Conservation (phyloP, 495 filamentous ascomycete species). For the Lasiosphaeris hirsuta region DNA sequence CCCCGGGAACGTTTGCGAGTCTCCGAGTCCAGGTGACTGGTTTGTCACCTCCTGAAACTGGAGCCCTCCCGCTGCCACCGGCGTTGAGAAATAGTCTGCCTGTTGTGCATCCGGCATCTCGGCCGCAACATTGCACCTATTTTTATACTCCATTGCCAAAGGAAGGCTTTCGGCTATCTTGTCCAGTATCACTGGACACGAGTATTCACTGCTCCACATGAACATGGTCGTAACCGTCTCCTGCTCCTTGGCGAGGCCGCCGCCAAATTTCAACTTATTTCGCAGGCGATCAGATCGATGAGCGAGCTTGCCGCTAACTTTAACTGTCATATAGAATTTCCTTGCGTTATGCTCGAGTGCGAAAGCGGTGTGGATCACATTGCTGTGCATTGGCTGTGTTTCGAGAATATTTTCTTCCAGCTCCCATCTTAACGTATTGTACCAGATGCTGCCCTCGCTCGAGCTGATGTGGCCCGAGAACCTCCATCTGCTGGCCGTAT, state of each 20-base stretch:
- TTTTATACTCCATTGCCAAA: constrained; percentile 24
- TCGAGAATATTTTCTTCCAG: constrained; percentile 29
- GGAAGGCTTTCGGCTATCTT: constrained; percentile 17
- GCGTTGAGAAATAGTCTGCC: no score
- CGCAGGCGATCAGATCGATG: constrained; percentile 3
- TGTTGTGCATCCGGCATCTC: constrained; percentile 18
- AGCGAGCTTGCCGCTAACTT: constrained; percentile 25
- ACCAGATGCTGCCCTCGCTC: not conserved
- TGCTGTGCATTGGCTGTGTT: constrained; percentile 24
- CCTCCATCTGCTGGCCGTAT: constrained; percentile 12
- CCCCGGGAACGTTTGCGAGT: not conserved
- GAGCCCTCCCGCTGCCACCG: no score
- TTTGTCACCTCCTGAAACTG: not conserved
- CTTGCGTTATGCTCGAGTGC: constrained; percentile 31
- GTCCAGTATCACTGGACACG: constrained; percentile 14
- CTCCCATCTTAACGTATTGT: constrained; percentile 27
- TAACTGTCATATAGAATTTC: constrained; percentile 32
- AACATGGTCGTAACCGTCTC: constrained; percentile 18
- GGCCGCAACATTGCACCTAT: constrained; percentile 19
- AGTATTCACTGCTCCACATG: constrained; percentile 16
- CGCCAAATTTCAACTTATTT: constrained; percentile 14
- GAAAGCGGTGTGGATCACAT: constrained; percentile 32
- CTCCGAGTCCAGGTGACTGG: not conserved
- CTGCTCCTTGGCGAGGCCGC: not conserved
- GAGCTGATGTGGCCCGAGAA: constrained; percentile 16